phyloP scores from a whole-genome alignment of 139 green algal genomes.

The Parachlorella kessleri region DNA sequence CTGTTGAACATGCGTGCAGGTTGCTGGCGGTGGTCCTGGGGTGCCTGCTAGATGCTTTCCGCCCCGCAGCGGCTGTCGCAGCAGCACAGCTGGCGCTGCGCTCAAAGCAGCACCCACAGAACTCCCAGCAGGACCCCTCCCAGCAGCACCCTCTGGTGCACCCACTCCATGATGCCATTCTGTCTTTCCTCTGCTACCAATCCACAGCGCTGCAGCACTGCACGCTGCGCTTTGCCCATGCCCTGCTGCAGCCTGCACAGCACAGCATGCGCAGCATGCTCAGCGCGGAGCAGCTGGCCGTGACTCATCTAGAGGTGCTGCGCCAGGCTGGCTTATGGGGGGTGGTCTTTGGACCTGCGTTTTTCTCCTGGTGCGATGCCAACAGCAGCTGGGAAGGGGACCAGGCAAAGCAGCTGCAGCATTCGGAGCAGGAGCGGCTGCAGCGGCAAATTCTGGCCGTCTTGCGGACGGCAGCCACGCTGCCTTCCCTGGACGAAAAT shows the following conservation, averaged over 20 bases:
- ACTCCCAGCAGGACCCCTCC: neutral
- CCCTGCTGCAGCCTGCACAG: no score
- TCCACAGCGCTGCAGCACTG: neutral
- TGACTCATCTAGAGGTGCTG: neutral
- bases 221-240: neutral
- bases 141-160: neutral
- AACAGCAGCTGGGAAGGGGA: neutral
- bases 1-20: neutral
- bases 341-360: conserved; percentile 25
- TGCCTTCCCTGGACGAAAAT: conserved; percentile 8
- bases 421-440: neutral
- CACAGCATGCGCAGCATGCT: neutral
- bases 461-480: neutral
- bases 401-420: neutral
- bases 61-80: neutral
- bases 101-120: neutral
- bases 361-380: conserved; percentile 33
- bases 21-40: conserved; percentile 15
- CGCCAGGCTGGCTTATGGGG: conserved; percentile 35
- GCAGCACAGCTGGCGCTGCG: neutral
- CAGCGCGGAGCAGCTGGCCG: neutral
- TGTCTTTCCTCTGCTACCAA: neutral
- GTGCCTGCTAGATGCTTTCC: conserved; percentile 16
- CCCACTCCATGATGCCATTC: neutral
- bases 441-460: neutral